Percentiles rank a stretch among this genome's conserved stretches.
Evolutionary conservation across 1,139 yeast genomes (phyloP).

Genomic region (Suhomyces chickasaworum): DNA sequence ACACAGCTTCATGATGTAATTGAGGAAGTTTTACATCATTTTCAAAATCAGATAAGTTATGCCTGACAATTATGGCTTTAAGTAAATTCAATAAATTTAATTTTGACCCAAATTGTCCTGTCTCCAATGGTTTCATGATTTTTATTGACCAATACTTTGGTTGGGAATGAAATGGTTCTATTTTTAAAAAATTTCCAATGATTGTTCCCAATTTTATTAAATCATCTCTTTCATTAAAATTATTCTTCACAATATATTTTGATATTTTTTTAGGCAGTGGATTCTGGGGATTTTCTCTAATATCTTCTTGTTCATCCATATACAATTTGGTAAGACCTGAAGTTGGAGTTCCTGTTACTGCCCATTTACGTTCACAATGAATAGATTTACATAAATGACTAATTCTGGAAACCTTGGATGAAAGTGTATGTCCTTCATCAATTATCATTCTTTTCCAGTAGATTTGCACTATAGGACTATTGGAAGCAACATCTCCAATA

Average conservation of each 20-base stretch:
- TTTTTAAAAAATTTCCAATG: constrained; percentile 53
- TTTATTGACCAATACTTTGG: constrained; percentile 49
- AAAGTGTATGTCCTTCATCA: constrained; percentile 75
- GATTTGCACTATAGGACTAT: constrained; percentile 41
- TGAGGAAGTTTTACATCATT: constrained; percentile 59
- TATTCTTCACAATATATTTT: constrained; percentile 40
- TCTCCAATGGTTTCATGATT: constrained; percentile 51
- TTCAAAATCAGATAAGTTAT: constrained; percentile 53
- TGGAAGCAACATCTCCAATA: constrained; percentile 24
- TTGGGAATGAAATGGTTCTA: constrained; percentile 59
- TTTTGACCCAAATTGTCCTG: constrained; percentile 40
- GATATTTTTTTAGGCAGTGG: constrained; percentile 25
- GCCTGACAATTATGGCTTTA: constrained; percentile 54
- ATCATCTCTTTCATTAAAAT: constrained; percentile 49
- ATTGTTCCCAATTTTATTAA: constrained; percentile 54
- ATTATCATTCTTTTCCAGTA: constrained; percentile 71
- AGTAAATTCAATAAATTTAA: constrained; percentile 44
- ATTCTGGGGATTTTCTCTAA: constrained; percentile 19
- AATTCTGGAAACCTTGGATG: constrained; percentile 50
- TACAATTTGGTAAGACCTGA: constrained; percentile 64
- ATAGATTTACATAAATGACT: constrained; percentile 51
- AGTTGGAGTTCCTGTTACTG: constrained; percentile 76
- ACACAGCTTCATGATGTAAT: constrained; percentile 57
- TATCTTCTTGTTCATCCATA: constrained; percentile 52
- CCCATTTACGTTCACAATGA: constrained; percentile 66